Conservation (phyloP, 257 asterid genomes). For the Verbena officinalis region DNA sequence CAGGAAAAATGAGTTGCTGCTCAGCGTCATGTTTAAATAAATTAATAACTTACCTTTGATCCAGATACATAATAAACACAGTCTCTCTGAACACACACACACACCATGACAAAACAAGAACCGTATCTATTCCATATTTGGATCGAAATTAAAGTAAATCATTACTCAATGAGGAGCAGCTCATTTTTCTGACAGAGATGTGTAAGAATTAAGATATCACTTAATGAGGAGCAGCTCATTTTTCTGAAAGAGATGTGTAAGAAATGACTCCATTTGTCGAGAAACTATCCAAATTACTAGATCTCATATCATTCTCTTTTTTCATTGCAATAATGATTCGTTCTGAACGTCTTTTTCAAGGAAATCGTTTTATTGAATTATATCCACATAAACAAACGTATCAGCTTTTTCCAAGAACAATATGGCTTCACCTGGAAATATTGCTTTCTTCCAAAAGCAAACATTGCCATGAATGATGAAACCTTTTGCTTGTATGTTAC, state of each 20-base stretch:
- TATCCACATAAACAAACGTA: neutral
- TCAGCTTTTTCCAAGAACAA: neutral
- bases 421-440: neutral
- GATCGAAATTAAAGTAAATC: no score
- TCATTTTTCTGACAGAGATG: constrained; percentile 1
- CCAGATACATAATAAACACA: no score
- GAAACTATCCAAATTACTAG: constrained; percentile 17
- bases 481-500: neutral
- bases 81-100: neutral
- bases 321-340: constrained; percentile 6
- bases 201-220: no score
- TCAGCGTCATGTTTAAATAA: no score
- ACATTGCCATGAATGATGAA: neutral
- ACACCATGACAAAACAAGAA: no score
- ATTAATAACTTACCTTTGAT: no score
- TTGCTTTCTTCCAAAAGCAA: neutral
- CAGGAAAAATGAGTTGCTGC: no score
- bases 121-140: no score
- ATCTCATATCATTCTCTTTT: constrained; percentile 13
- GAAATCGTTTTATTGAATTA: constrained; percentile 4
- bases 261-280: constrained; percentile 34
- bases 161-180: no score
- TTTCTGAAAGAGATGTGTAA: constrained; percentile 10
- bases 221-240: no score
- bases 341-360: constrained; percentile 19